Evolutionary conservation across 768 basidiomycete species (phyloP), one percentile per base, ranked within the genome.

Genomic region (Gloeopeniophorella convolvens): DNA sequence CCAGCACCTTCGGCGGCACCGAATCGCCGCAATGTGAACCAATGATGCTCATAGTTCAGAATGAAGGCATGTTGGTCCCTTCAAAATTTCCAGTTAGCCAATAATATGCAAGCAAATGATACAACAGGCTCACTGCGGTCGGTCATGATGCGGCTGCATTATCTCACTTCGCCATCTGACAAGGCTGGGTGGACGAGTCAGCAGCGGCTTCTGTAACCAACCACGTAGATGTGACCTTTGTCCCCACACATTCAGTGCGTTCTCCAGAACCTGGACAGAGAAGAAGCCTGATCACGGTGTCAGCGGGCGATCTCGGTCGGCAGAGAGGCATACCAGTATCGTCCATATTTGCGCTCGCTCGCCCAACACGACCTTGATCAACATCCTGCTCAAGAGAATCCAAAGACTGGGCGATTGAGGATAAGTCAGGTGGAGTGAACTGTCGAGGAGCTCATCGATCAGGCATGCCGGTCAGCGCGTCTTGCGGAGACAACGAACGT

Each of bases 61-160:
- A 96, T 83, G 63, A 93, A 96, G 3, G 82, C 93, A 27, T 86
- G 76, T 64, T 95, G 89, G 6, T 76, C 72, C 60, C 92, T 94
- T 51, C 18, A 34, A 9, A 12, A 46, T 20, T 34, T 39, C 35
- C 31, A 45, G 56, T 41, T 57, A 45, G 40, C 45, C 40, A 51
- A 47, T 18, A 48, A 44, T 23, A 10, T 20, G 45, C 1, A n/a
- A 34, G 24, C 32, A 36, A 23, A 24, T 53, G 32, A 54, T 35
- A 32, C 32, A 21, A 30, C 26, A 30, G n/a, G 64, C 73, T 57
- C 67, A 92, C 92, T 94, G 79, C 5, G 93, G 90, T 33, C 70
- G 70, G 57, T 79, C 71, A 47, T 92, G 89, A 65, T 82, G 83
- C 5, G 78, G 73, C 9, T 78, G 75, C 86, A 94, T 88, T 32